Base-by-base conservation (phyloP, 2,329 filamentous ascomycete genomes). In the Zymoseptoria brevis region DNA sequence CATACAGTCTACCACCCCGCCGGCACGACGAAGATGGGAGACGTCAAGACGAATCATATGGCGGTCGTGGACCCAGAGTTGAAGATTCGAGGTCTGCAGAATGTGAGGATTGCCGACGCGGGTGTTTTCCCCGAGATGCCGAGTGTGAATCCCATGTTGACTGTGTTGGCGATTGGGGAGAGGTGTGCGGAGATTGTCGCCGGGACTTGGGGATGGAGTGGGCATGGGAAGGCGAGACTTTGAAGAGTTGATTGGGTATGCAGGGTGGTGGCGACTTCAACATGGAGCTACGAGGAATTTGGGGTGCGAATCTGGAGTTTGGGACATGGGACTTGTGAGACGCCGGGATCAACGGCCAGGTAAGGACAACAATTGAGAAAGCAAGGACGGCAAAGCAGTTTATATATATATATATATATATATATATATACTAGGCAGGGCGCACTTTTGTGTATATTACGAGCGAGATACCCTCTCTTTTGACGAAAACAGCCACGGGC, bases 1-100 rank as follows among this genome's bases (percentile, higher is more conserved):
- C 90, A 96, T 75, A 96, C 90, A 1, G 90, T 96, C 29, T 96
- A 96, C 76, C 90, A 96, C 75, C 90, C 90, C 0, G 87, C 88
- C 11, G 90, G 90, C 56, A 96, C 90, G 19, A 94, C 90, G 57
- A 91, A 91, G 80, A 96, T 96, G 90, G 90, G 90, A 35, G 85
- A 92, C 69, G 75, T 88, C 4, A 74, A 73, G 58, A 82, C 78
- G 56, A 89, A 95, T 71, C 76, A 82, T 54, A 76, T 86, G 72
- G 90, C 89, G 4, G 91, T 96, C 19, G 90, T 95, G n/a, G 87
- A 94, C 70, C 80, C 82, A 24, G 79, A 87, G 70, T 75, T 96
- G 62, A 87, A 83, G 76, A 79, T 96, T 29, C 80, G 84, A 26
- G 90, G 89, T 0, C 75, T 95, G 64, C 83, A 85, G 77, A 84